phyloP scores from a whole-genome alignment of 106 monocot genomes.

The Narthecium ossifragum region DNA sequence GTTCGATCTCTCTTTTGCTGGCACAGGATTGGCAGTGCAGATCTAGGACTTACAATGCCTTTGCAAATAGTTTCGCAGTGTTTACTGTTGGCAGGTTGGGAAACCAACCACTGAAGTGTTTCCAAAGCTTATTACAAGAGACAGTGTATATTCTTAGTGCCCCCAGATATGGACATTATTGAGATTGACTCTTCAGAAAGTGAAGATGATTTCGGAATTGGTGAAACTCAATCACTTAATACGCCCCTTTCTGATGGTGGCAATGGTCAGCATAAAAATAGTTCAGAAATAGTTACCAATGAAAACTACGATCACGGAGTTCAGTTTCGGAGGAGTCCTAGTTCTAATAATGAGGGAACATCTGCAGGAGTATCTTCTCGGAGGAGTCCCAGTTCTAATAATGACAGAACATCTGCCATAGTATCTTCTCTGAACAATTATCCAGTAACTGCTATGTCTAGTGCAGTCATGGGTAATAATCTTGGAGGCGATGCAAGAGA shows the following conservation, averaged over 20 bases:
- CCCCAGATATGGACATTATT: conserved; percentile 27
- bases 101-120: background rate
- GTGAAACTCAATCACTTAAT: conserved; percentile 3
- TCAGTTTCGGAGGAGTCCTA: too few species aligned
- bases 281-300: too few species aligned
- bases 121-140: conserved; percentile 7
- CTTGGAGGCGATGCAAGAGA: background rate
- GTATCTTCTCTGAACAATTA: too few species aligned
- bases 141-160: background rate
- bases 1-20: too few species aligned
- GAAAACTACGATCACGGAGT: too few species aligned
- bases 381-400: too few species aligned
- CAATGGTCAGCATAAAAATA: background rate
- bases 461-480: too few species aligned
- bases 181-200: conserved; percentile 41
- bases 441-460: too few species aligned
- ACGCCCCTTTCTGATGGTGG: background rate
- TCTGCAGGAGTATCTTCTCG: too few species aligned
- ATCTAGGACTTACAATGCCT: background rate
- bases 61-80: background rate
- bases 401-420: too few species aligned
- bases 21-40: background rate
- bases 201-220: conserved; percentile 25
- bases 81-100: conserved; percentile 7
- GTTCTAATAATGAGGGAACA: too few species aligned